Evolutionary conservation across 108 stramenopile species (phyloP).

Genomic region (Skeletonema marinoi): DNA sequence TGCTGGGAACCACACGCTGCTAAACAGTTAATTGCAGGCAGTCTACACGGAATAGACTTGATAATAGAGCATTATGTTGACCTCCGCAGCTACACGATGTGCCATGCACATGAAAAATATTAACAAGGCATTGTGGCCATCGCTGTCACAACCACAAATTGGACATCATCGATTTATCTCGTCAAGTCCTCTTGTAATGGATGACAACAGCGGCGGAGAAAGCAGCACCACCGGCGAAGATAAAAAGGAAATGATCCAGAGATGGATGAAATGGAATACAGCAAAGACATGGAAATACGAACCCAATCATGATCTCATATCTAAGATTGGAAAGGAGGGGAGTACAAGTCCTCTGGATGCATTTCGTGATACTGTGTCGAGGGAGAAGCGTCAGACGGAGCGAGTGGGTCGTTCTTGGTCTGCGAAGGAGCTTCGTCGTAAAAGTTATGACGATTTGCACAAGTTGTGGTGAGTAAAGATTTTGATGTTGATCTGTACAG

Average conservation of each 20-base stretch:
- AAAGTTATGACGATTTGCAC: conserved; percentile 90
- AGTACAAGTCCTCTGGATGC: conserved; percentile 60
- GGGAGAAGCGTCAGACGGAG: conserved; percentile 59
- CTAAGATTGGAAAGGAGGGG: conserved; percentile 33
- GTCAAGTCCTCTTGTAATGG: background rate
- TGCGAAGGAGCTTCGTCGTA: conserved; percentile 81
- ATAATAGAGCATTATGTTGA: background rate
- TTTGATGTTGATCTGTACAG: background rate
- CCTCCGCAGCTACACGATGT: background rate
- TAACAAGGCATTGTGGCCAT: background rate
- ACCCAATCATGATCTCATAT: conserved; percentile 26
- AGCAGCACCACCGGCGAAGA: conserved; percentile 10
- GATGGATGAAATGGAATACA: conserved; percentile 49
- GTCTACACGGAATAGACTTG: background rate
- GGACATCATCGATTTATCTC: conserved; percentile 6
- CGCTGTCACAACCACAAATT: background rate
- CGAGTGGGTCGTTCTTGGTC: conserved; percentile 81
- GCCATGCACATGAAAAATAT: conserved; percentile 1
- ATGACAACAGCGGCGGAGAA: background rate
- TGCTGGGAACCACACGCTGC: background rate
- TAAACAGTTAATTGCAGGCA: background rate
- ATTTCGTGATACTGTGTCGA: conserved; percentile 78
- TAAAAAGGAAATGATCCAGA: conserved; percentile 22
- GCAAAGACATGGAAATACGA: conserved; percentile 32
- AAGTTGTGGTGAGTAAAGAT: conserved; percentile 82